phyloP scores from a whole-genome alignment of 768 basidiomycete species.

The Coprinopsis strossmayeri region DNA sequence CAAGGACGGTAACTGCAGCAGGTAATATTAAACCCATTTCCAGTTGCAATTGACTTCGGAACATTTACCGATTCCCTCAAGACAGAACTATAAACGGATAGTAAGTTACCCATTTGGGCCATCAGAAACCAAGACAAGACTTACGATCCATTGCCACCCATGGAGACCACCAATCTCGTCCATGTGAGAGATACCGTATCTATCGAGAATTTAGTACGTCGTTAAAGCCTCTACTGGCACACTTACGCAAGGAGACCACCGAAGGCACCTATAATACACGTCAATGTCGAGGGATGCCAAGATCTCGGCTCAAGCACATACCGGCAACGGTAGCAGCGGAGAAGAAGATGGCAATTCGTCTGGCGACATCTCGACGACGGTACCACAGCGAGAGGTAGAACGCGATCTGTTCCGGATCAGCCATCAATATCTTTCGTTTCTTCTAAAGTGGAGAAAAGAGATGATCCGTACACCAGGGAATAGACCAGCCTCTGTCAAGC shows the following conservation, averaged over 20 bases:
- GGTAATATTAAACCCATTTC: background rate
- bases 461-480: slow-evolving; percentile 27
- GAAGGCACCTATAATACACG: slow-evolving; percentile 9
- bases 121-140: slow-evolving; percentile 8
- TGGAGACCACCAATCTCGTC: slow-evolving; percentile 31
- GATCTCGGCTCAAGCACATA: slow-evolving; percentile 15
- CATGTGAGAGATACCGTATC: slow-evolving; percentile 40
- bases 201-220: slow-evolving; percentile 8
- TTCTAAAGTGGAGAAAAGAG: slow-evolving; percentile 6
- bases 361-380: slow-evolving; percentile 48
- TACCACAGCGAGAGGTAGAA: slow-evolving; percentile 57
- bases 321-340: slow-evolving; percentile 54
- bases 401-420: slow-evolving; percentile 20
- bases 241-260: slow-evolving; percentile 37
- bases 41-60: too few species aligned
- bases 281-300: background rate
- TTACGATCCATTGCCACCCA: slow-evolving; percentile 48
- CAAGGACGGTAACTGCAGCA: slow-evolving; percentile 26
- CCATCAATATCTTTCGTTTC: background rate
- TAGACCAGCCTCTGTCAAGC: slow-evolving; percentile 32
- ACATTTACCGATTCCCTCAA: slow-evolving; percentile 31
- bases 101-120: background rate
- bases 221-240: background rate
- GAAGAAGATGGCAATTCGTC: slow-evolving; percentile 58
- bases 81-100: slow-evolving; percentile 28